Percentiles rank a stretch among this genome's conserved stretches.
Evolutionary conservation across 306 rosid species (phyloP).

Genomic region (Calophaca sinica): DNA sequence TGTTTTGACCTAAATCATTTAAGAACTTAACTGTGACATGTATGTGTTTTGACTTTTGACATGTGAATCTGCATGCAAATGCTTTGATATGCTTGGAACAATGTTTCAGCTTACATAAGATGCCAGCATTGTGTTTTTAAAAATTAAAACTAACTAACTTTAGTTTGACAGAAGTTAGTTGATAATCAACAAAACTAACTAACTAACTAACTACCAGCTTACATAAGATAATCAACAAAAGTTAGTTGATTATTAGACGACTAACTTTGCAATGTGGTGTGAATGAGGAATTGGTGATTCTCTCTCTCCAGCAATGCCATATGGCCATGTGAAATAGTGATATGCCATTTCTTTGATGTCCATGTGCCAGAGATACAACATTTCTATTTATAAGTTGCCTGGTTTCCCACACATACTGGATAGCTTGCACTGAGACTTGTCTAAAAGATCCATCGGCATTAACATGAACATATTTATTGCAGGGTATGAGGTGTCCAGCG

Average conservation of each 20-base stretch:
- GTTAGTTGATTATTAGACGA: constrained; percentile 12
- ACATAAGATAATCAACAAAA: too few relatives aligned
- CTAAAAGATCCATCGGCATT: constrained; percentile 27
- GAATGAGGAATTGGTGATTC: not conserved
- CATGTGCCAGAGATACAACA: not conserved
- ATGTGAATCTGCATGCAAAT: constrained; percentile 13
- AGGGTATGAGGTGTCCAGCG: constrained; percentile 98
- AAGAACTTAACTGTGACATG: not conserved
- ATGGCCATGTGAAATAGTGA: constrained; percentile 20
- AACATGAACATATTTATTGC: constrained; percentile 46
- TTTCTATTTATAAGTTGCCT: constrained; percentile 9
- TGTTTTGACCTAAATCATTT: constrained; percentile 35
- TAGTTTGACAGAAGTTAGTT: too few relatives aligned
- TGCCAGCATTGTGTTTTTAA: too few relatives aligned
- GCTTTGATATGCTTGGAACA: constrained; percentile 27
- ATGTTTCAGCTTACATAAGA: not conserved
- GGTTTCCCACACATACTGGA: not conserved
- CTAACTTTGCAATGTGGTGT: constrained; percentile 7
- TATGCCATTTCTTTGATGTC: constrained; percentile 8
- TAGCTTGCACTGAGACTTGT: constrained; percentile 30
- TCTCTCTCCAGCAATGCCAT: constrained; percentile 5
- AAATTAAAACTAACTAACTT: too few relatives aligned
- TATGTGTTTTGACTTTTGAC: constrained; percentile 28
- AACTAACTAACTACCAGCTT: too few relatives aligned
- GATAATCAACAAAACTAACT: too few relatives aligned